phyloP scores from a whole-genome alignment of 768 basidiomycete species.

The Mycena floridula region DNA sequence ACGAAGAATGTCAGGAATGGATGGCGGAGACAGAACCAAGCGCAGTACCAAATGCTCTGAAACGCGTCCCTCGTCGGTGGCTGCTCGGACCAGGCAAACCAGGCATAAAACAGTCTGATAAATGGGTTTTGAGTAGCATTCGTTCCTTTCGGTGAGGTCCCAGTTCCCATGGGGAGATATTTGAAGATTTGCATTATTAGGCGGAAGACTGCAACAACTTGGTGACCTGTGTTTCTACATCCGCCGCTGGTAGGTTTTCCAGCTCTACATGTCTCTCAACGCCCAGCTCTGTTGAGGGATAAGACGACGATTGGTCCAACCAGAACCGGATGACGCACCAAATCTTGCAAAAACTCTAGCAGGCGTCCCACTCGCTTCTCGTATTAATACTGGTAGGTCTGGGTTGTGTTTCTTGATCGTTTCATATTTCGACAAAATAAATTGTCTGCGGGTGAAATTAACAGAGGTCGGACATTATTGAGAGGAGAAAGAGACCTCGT shows the following conservation, averaged over 20 bases:
- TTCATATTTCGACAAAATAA: constrained; percentile 70
- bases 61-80: too few species aligned
- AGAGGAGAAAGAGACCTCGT: constrained; percentile 46
- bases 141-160: too few species aligned
- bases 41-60: too few species aligned
- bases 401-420: constrained; percentile 78
- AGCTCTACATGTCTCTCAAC: constrained; percentile 77
- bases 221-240: constrained; percentile 67
- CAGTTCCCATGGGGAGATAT: too few species aligned
- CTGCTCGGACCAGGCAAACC: too few species aligned
- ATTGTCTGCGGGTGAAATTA: constrained; percentile 49
- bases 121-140: too few species aligned
- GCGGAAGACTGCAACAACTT: too few species aligned
- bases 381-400: constrained; percentile 77
- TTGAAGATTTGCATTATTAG: too few species aligned
- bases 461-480: background rate
- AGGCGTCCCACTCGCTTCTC: constrained; percentile 74
- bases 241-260: constrained; percentile 64
- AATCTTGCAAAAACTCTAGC: constrained; percentile 82
- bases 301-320: constrained; percentile 7
- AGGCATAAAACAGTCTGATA: too few species aligned
- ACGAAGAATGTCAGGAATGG: too few species aligned
- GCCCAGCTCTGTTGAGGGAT: constrained; percentile 75
- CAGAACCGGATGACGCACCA: constrained; percentile 44
- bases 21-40: too few species aligned